phyloP scores from a whole-genome alignment of 805 yeast genomes.

The Sugiyamaella lignohabitans region DNA sequence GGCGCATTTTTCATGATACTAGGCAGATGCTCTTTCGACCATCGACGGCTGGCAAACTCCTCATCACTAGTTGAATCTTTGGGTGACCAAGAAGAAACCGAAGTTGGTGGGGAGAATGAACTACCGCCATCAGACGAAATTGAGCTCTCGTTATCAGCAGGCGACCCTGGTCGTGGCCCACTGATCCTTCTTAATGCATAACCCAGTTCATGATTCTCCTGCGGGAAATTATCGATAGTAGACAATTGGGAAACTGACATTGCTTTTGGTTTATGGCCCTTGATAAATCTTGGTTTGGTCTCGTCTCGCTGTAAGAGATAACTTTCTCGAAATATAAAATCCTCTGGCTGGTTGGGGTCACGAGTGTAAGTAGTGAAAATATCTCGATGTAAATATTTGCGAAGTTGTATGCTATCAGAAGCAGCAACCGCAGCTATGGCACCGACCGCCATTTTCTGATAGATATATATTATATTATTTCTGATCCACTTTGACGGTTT shows the following conservation, averaged over 20 bases:
- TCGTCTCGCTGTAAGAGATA: constrained; percentile 18
- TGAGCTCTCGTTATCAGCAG: constrained; percentile 3
- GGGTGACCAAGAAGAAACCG: constrained; percentile 11
- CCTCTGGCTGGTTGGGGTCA: constrained; percentile 11
- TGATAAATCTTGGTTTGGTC: background rate
- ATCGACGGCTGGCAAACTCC: constrained; percentile 6
- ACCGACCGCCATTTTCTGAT: constrained; percentile 4
- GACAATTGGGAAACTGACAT: background rate
- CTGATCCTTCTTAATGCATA: constrained; percentile 1
- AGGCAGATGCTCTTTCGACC: constrained; percentile 7
- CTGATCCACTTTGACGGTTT: background rate
- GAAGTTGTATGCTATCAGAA: constrained; percentile 5
- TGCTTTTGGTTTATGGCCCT: background rate
- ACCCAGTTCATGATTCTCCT: background rate
- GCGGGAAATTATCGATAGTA: background rate
- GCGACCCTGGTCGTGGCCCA: constrained; percentile 4
- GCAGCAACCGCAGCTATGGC: too few relatives aligned
- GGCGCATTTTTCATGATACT: constrained; percentile 7
- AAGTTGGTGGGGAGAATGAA: constrained; percentile 11
- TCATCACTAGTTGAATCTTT: constrained; percentile 4
- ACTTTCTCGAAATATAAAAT: constrained; percentile 12
- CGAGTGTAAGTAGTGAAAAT: constrained; percentile 22
- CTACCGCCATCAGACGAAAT: constrained; percentile 2
- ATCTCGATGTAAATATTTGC: constrained; percentile 24
- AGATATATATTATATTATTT: background rate